Evolutionary conservation across 306 rosid species (phyloP), one percentile per base, ranked within the genome.

Genomic region (Adenanthera pavonina): DNA sequence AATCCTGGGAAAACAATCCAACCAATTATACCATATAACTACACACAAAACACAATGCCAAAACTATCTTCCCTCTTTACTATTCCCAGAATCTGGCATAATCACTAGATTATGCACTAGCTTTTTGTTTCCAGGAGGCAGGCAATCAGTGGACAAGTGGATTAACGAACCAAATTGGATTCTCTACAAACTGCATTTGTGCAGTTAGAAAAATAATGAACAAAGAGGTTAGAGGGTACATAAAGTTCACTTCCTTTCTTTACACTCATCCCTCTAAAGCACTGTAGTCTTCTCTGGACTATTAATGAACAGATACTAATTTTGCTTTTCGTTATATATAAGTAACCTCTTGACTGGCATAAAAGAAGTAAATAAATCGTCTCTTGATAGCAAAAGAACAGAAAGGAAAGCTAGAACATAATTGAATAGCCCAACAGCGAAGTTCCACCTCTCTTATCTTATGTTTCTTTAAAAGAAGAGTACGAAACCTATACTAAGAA

Each of bases 1-100:
- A 60, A 65, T 60, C 54, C 25, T 69, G 25, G 2, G 35, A 80
- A 70, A 75, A 79, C 71, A 60, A 60, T n/a, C 40, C 78, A 76
- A 62, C 43, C 74, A 75, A 72, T 49, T 52, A 36, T 52, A 71
- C 41, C 47, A 69, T 13, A 84, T 51, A 41, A 77, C 78, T 60
- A 51, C 36, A 75, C 33, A 84, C 2, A 74, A 62, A 2, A 6
- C 62, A 34, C 70, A 51, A 25, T 25, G 30, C 64, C 56, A 51
- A 61, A 17, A n/a, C 16, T 6, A 56, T 19, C 76, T 36, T 40
- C 69, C 77, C 56, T 40, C n/a, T 51, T 40, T 30, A 44, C 20
- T 41, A 74, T 46, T 68, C 49, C 64, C 49, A 73, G 56, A 56
- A 12, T 53, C 81, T 30, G 25, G 62, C 81, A 49, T 46, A 69